Base-by-base conservation (phyloP, 352 stramenopile species). In the Globisporangium polare region DNA sequence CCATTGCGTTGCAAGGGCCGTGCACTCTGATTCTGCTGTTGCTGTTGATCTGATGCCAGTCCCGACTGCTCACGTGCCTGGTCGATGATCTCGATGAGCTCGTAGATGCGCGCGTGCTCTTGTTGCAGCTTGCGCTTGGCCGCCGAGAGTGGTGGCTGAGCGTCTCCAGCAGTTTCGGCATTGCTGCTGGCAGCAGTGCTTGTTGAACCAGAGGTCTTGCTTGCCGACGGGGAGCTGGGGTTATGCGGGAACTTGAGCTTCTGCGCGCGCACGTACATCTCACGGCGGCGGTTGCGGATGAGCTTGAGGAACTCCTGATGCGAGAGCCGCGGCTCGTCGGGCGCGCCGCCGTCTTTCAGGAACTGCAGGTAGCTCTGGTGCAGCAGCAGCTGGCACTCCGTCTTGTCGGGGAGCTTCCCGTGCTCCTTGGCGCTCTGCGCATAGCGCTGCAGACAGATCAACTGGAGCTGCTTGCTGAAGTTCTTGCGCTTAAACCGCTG, bases 391-490 rank as follows among this genome's bases (percentile, higher is more conserved):
- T 87, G 60, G 29, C 77, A 88, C 61, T 78, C 72, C 24, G 68
- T 60, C 42, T 80, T 77, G 60, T 81, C 60, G 2, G 81, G 75
- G 4, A 89, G 74, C 26, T 60, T 65, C 0, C 66, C 69, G 10
- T 74, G 66, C 8, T 69, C 62, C 5, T 71, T 70, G 26, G 68
- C 64, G 39, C 75, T 72, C 39, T 75, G 67, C 5, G 75, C 81
- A 56, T 90, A 90, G 5, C 74, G 68, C 63, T 83, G 67, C 9
- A 90, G 74, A 62, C 78, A 76, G 24, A 85, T 51, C 37, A 89
- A 65, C 60, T 90, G 81, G 10, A 90, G 62, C 53, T 77, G 62
- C 59, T 90, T 89, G 63, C 77, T 89, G 51, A 89, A 79, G 71
- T 87, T 89, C 54, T 83, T 88, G 42, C 81, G 78, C 65, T 90